Conservation (phyloP, 2,329 filamentous ascomycete species). For the Cytospora leucostoma region DNA sequence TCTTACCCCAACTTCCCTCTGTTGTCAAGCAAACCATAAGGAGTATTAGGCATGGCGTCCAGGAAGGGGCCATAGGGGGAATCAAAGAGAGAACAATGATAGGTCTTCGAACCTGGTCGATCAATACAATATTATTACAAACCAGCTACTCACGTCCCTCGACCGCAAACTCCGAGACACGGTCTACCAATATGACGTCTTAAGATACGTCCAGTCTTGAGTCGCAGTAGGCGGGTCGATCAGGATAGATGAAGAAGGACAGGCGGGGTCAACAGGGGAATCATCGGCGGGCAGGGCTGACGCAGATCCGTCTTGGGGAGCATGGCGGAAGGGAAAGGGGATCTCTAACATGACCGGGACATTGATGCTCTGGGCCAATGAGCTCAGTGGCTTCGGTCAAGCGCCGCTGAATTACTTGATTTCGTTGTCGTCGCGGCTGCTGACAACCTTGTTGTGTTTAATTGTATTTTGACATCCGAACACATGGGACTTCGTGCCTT, state of each 20-base stretch:
- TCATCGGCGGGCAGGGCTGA: not conserved
- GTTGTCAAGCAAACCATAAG: constrained; percentile 26
- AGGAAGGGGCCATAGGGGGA: constrained; percentile 14
- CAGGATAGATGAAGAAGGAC: not conserved
- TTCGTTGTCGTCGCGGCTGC: too few relatives aligned
- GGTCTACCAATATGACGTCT: not conserved
- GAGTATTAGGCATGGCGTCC: constrained; percentile 27
- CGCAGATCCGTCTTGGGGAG: not conserved
- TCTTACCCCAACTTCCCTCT: constrained; percentile 19
- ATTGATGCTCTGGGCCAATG: not conserved
- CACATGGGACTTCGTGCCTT: too few relatives aligned
- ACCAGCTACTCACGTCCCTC: not conserved
- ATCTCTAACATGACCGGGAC: not conserved
- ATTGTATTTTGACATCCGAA: too few relatives aligned
- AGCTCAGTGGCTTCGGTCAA: too few relatives aligned
- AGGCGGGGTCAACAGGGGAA: not conserved
- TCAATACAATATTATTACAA: constrained; percentile 26
- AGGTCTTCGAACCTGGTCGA: constrained; percentile 18
- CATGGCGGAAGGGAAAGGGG: not conserved
- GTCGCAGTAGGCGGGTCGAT: not conserved
- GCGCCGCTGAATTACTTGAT: too few relatives aligned
- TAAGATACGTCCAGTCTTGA: not conserved
- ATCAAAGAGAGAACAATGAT: constrained; percentile 15
- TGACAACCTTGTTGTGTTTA: too few relatives aligned
- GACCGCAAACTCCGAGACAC: not conserved